phyloP scores from a whole-genome alignment of 2,329 filamentous ascomycete genomes.

The Ophiostoma angusticollis region DNA sequence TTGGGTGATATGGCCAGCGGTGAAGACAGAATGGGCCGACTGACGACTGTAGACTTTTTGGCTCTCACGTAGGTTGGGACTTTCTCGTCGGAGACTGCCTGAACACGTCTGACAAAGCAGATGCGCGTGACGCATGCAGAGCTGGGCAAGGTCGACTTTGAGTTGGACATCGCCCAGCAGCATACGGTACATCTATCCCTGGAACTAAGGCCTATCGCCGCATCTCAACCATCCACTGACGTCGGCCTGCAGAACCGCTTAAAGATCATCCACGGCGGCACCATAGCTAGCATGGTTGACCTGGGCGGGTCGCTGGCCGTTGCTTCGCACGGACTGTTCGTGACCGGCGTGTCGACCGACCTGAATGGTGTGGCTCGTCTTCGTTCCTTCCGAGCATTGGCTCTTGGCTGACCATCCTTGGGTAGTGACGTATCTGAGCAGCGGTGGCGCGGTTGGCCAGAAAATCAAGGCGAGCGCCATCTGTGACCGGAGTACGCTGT shows the following conservation, averaged over 20 bases:
- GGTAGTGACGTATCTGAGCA: constrained; percentile 49
- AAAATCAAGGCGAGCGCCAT: constrained; percentile 41
- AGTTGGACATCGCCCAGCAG: constrained; percentile 59
- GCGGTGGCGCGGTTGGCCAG: constrained; percentile 45
- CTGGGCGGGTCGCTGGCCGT: constrained; percentile 53
- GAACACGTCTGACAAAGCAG: constrained; percentile 25
- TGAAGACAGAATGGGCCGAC: background rate
- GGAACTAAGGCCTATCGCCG: no score
- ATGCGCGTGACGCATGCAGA: constrained; percentile 53
- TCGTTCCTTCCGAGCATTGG: background rate
- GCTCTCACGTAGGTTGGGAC: constrained; percentile 24
- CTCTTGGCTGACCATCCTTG: background rate
- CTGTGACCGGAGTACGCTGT: constrained; percentile 51
- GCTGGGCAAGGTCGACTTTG: constrained; percentile 60
- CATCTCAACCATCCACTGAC: no score
- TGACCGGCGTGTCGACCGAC: constrained; percentile 53
- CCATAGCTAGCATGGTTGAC: constrained; percentile 63
- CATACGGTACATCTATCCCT: no score
- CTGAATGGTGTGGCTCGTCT: constrained; percentile 36
- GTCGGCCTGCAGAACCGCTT: constrained; percentile 55
- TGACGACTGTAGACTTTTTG: constrained; percentile 24
- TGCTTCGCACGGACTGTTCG: constrained; percentile 48
- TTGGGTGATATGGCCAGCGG: background rate
- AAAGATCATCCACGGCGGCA: constrained; percentile 64
- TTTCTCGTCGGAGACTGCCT: background rate